A percentile compares a stretch with the other conserved stretches of the same genome.
Conservation (phyloP, 768 basidiomycete genomes). For the Neoboletus brunneissimus region DNA sequence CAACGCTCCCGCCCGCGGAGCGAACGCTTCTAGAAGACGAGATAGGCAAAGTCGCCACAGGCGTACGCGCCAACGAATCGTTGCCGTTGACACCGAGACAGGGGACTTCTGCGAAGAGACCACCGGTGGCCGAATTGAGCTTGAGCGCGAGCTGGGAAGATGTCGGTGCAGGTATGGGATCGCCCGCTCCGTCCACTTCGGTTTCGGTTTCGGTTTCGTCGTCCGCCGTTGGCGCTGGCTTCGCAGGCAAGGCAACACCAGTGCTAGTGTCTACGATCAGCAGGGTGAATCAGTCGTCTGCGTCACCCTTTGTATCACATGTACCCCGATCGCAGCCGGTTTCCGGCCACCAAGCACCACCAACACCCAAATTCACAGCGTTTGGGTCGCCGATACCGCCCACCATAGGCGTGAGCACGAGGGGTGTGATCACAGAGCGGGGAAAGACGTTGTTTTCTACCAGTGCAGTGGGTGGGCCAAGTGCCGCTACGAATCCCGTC, state of each 20-base stretch:
- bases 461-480: background rate
- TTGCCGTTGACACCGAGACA: constrained; percentile 4
- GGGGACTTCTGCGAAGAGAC: constrained; percentile 16
- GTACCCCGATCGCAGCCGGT: constrained; percentile 1
- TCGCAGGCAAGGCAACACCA: constrained; percentile 4
- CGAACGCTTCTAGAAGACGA: constrained; percentile 60
- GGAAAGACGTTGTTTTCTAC: constrained; percentile 16
- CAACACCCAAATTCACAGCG: constrained; percentile 25
- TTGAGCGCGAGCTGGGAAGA: constrained; percentile 69
- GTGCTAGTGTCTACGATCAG: background rate
- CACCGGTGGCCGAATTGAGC: constrained; percentile 32
- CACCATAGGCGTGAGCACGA: background rate
- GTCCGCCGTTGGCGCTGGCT: constrained; percentile 2
- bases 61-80: constrained; percentile 14
- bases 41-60: constrained; percentile 39
- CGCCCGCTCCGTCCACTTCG: constrained; percentile 7
- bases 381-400: constrained; percentile 26
- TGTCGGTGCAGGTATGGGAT: constrained; percentile 27
- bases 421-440: constrained; percentile 16
- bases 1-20: constrained; percentile 60
- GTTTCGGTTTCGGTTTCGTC: constrained; percentile 7
- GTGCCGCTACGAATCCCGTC: constrained; percentile 1
- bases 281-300: background rate
- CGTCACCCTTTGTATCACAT: constrained; percentile 9
- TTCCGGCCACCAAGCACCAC: constrained; percentile 4